These are phyloP conservation scores for Pythium aquatile DNA, from an alignment of 352 stramenopile genomes.

Conservation along the genomic window DNA sequence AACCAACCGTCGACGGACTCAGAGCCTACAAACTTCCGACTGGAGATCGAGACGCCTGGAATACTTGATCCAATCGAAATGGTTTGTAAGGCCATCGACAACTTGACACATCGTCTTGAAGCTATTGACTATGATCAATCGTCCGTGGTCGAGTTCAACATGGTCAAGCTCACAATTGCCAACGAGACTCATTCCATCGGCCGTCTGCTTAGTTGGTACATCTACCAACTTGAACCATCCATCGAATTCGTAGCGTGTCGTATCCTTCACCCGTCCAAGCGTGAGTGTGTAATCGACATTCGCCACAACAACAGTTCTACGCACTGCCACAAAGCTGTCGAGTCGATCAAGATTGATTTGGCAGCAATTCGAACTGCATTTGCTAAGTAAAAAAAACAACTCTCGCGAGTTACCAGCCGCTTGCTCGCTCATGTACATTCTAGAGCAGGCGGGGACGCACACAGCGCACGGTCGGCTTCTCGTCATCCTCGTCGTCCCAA, in stretches of 20 bases:
- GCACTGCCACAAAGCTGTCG: not conserved
- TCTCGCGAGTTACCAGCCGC: no score
- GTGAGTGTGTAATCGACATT: slow-evolving; percentile 1
- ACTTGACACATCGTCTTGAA: not conserved
- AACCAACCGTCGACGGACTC: no score
- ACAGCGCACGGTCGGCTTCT: no score
- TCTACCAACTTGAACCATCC: not conserved
- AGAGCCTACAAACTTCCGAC: not conserved
- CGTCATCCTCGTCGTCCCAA: no score
- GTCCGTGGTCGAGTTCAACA: not conserved
- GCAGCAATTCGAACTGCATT: not conserved
- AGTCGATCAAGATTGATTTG: not conserved
- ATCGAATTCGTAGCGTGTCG: not conserved
- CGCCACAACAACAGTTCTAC: not conserved
- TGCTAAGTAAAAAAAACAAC: slow-evolving; percentile 3
- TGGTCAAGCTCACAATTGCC: not conserved
- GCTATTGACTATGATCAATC: not conserved
- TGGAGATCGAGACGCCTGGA: not conserved
- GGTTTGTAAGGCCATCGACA: not conserved
- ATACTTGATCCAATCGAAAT: not conserved
- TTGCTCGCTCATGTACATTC: no score
- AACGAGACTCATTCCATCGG: slow-evolving; percentile 2
- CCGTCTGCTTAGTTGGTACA: not conserved
- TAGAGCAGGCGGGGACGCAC: no score
- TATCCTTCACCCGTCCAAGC: slow-evolving; percentile 1